Conservation (phyloP, 768 basidiomycete genomes). For the Lentinula raphanica region DNA sequence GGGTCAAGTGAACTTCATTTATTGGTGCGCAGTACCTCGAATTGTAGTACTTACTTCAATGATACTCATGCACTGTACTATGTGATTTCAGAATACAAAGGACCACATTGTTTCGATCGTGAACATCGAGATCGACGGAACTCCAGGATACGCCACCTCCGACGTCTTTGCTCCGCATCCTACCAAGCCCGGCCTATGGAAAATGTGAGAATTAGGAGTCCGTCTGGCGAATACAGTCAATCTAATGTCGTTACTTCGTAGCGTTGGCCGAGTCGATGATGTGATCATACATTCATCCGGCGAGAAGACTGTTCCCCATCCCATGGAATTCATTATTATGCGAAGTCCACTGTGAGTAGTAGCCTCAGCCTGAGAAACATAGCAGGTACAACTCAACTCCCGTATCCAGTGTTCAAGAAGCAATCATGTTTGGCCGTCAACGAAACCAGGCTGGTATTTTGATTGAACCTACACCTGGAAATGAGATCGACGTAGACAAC, state of each 20-base stretch:
- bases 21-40: not conserved
- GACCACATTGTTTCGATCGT: conserved; percentile 17
- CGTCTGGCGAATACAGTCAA: conserved; percentile 19
- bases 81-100: conserved; percentile 9
- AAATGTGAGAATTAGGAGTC: not conserved
- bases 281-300: conserved; percentile 24
- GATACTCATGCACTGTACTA: too few species aligned
- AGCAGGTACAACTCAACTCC: too few species aligned
- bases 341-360: conserved; percentile 21
- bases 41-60: too few species aligned
- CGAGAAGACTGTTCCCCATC: conserved; percentile 27
- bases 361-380: too few species aligned
- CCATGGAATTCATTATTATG: conserved; percentile 19
- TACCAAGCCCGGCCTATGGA: conserved; percentile 30
- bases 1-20: conserved; percentile 5
- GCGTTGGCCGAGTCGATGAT: conserved; percentile 27
- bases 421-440: conserved; percentile 37
- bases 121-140: conserved; percentile 23
- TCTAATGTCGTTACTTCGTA: conserved; percentile 23
- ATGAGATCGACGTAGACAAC: conserved; percentile 25
- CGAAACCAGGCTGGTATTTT: conserved; percentile 27
- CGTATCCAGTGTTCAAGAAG: conserved; percentile 13
- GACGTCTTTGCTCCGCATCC: conserved; percentile 44
- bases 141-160: conserved; percentile 34
- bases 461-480: conserved; percentile 21